phyloP scores from a whole-genome alignment of 352 stramenopile species.

The Peronospora belbahrii region DNA sequence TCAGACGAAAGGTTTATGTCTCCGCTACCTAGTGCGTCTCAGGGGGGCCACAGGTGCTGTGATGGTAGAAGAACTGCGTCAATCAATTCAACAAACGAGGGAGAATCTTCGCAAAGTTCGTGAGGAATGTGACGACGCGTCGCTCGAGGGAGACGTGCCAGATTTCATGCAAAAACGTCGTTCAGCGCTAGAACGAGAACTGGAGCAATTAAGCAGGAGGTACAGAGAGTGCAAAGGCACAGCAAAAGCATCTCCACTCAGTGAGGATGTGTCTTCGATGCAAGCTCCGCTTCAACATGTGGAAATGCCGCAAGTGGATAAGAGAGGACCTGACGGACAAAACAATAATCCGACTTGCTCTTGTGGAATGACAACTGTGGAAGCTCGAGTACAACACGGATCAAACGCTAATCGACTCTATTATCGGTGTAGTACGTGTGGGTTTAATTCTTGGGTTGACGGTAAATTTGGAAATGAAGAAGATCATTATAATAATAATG shows the following conservation, averaged over 20 bases:
- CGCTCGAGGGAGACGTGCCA: constrained; percentile 66
- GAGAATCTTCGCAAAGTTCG: constrained; percentile 54
- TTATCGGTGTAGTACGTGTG: constrained; percentile 64
- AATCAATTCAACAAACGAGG: constrained; percentile 55
- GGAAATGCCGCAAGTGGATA: constrained; percentile 5
- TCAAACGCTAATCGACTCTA: constrained; percentile 57
- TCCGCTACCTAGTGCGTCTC: constrained; percentile 9
- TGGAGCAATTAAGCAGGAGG: constrained; percentile 49
- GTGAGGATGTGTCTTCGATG: constrained; percentile 12
- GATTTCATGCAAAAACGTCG: constrained; percentile 37
- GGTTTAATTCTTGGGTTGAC: constrained; percentile 70
- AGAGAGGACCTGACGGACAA: constrained; percentile 3
- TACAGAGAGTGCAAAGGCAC: constrained; percentile 51
- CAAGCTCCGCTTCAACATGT: constrained; percentile 4
- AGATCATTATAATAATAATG: constrained; percentile 7
- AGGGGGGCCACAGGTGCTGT: constrained; percentile 16
- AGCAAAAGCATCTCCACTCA: constrained; percentile 9
- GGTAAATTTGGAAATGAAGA: constrained; percentile 6
- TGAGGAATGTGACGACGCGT: constrained; percentile 80
- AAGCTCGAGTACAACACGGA: constrained; percentile 59
- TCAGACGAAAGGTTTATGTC: constrained; percentile 9
- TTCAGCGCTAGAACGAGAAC: constrained; percentile 42
- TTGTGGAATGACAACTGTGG: constrained; percentile 51
- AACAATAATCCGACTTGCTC: constrained; percentile 35
- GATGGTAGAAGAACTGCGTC: constrained; percentile 26